Conservation (phyloP, 768 basidiomycete genomes). For the Neoboletus magnificus region DNA sequence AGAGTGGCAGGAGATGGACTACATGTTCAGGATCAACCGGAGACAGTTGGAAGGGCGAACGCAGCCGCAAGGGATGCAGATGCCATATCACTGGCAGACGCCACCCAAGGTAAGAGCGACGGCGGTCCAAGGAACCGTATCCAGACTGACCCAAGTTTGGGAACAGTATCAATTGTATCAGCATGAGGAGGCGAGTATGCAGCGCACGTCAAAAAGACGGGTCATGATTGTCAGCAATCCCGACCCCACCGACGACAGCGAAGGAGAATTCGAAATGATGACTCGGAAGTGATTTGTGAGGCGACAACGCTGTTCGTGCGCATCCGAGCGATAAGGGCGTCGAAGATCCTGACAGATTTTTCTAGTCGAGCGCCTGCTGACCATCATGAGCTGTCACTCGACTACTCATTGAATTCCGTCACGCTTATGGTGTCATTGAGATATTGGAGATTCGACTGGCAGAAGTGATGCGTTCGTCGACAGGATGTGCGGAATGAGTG, state of each 20-base stretch:
- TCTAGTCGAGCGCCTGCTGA: not conserved
- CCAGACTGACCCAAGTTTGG: constrained; percentile 8
- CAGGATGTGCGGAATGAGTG: not conserved
- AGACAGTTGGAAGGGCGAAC: constrained; percentile 4
- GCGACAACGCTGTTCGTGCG: not conserved
- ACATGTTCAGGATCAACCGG: constrained; percentile 16
- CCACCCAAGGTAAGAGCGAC: constrained; percentile 18
- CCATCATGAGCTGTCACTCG: not conserved
- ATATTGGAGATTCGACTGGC: not conserved
- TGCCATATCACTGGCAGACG: constrained; percentile 6
- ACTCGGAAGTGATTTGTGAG: constrained; percentile 8
- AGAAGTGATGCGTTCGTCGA: not conserved
- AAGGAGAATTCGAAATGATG: constrained; percentile 20
- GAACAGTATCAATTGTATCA: constrained; percentile 11
- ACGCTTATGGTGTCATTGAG: not conserved
- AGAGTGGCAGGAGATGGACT: constrained; percentile 26
- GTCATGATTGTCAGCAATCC: constrained; percentile 31
- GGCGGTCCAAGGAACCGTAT: not conserved
- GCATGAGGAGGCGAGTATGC: constrained; percentile 13
- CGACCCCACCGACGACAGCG: constrained; percentile 28
- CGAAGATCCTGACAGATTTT: not conserved
- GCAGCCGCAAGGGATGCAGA: constrained; percentile 6
- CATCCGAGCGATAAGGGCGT: not conserved
- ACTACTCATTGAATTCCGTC: not conserved
- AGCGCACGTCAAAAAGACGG: constrained; percentile 22